These are phyloP conservation scores for Seiridium cupressi DNA, from an alignment of 2,329 filamentous ascomycete species.

Conservation along the genomic window DNA sequence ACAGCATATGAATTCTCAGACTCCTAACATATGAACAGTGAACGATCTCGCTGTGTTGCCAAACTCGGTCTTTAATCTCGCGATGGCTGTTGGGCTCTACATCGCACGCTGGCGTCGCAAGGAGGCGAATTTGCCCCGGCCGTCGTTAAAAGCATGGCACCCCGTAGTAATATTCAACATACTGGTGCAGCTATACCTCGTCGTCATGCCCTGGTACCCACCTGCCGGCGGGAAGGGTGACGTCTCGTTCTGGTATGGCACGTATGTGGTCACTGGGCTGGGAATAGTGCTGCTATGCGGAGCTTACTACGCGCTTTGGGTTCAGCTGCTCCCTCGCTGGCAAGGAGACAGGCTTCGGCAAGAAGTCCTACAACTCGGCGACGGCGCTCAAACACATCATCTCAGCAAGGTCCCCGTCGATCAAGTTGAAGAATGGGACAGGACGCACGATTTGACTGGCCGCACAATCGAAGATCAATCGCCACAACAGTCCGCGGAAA, in stretches of 20 bases:
- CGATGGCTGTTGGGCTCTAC: slow-evolving; percentile 5
- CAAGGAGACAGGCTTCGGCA: slow-evolving; percentile 46
- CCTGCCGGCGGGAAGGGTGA: slow-evolving; percentile 46
- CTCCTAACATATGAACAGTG: background rate
- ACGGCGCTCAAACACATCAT: slow-evolving; percentile 43
- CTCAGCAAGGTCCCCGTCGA: slow-evolving; percentile 43
- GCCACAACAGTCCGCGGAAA: too few species aligned
- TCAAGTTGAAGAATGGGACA: slow-evolving; percentile 44
- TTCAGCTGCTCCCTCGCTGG: slow-evolving; percentile 39
- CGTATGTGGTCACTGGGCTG: slow-evolving; percentile 50
- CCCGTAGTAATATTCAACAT: slow-evolving; percentile 44
- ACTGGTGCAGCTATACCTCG: slow-evolving; percentile 43
- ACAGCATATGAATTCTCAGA: background rate
- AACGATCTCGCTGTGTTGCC: slow-evolving; percentile 8
- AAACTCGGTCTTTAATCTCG: slow-evolving; percentile 2
- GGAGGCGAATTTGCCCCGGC: slow-evolving; percentile 22
- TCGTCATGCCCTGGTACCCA: slow-evolving; percentile 57
- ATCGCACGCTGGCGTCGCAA: slow-evolving; percentile 7
- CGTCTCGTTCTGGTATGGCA: slow-evolving; percentile 58
- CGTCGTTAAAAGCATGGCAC: slow-evolving; percentile 45
- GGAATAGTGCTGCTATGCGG: slow-evolving; percentile 38
- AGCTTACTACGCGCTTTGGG: slow-evolving; percentile 49
- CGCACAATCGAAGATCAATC: background rate
- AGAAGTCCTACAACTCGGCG: slow-evolving; percentile 40
- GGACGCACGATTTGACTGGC: slow-evolving; percentile 13